Evolutionary conservation across 768 basidiomycete genomes (phyloP).

Genomic region (Trametes meyenii): DNA sequence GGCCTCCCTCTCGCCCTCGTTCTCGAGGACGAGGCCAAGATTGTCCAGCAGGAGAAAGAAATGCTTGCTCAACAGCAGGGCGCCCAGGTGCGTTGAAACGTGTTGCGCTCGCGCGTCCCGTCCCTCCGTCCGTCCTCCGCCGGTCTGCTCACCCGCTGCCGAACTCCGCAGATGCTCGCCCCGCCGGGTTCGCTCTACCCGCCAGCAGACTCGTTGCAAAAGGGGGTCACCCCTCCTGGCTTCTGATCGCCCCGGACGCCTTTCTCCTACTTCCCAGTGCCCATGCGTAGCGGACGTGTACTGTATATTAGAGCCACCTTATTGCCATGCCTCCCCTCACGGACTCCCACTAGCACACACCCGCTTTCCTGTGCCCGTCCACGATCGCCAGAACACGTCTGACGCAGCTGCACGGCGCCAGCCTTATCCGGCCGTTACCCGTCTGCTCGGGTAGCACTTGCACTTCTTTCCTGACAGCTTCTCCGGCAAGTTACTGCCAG

Average conservation of each 20-base stretch:
- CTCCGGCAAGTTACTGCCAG: conserved; percentile 14
- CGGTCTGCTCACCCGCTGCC: conserved; percentile 12
- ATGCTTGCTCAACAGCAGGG: conserved; percentile 92
- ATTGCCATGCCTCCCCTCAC: conserved; percentile 22
- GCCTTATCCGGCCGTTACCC: conserved; percentile 1
- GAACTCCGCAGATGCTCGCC: conserved; percentile 64
- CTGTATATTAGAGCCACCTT: conserved; percentile 24
- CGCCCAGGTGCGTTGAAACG: conserved; percentile 49
- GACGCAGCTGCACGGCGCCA: conserved; percentile 12
- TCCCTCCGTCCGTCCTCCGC: conserved; percentile 7
- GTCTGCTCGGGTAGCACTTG: conserved; percentile 8
- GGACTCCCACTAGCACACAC: conserved; percentile 10
- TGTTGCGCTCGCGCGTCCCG: conserved; percentile 12
- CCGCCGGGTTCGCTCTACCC: conserved; percentile 56
- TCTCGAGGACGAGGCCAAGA: conserved; percentile 95
- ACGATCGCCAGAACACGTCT: conserved; percentile 14
- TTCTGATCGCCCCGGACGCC: conserved; percentile 51
- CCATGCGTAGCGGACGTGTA: conserved; percentile 23
- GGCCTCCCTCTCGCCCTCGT: conserved; percentile 91
- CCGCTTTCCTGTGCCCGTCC: conserved; percentile 14
- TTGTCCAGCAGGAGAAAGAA: conserved; percentile 93
- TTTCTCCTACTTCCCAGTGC: conserved; percentile 4
- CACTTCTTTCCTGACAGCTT: conserved; percentile 7
- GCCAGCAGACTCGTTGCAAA: conserved; percentile 39
- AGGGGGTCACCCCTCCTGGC: conserved; percentile 81